phyloP scores from a whole-genome alignment of 768 basidiomycete genomes.

The Xanthoconium stramineum region DNA sequence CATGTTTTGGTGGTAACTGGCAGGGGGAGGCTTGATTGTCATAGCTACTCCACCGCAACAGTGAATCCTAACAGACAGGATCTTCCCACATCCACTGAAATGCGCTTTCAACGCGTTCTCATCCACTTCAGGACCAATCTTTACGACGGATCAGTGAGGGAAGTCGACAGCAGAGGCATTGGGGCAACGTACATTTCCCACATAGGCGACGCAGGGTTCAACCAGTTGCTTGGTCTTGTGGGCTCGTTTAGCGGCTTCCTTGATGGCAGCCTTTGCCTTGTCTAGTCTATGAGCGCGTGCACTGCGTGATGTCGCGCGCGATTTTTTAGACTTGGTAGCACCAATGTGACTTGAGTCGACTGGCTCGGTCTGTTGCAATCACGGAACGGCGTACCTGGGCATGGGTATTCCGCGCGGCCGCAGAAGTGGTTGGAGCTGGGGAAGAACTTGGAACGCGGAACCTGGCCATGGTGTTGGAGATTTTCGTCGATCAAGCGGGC shows the following conservation, averaged over 20 bases:
- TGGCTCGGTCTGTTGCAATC: neutral
- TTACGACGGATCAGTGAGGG: constrained; percentile 5
- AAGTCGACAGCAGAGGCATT: neutral
- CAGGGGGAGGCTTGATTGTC: constrained; percentile 23
- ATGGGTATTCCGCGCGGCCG: neutral
- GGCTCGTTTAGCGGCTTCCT: constrained; percentile 17
- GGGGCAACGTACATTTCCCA: constrained; percentile 56
- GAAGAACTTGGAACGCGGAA: constrained; percentile 22
- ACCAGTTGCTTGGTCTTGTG: constrained; percentile 4
- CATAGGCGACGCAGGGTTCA: constrained; percentile 41
- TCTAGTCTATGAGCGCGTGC: constrained; percentile 9
- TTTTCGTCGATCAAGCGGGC: neutral
- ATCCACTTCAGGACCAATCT: constrained; percentile 33
- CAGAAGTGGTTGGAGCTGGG: neutral
- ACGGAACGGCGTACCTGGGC: constrained; percentile 8
- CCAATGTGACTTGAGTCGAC: neutral
- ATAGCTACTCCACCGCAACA: constrained; percentile 33
- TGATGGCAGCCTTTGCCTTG: constrained; percentile 17
- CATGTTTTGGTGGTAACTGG: constrained; percentile 34
- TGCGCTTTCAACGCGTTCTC: constrained; percentile 20
- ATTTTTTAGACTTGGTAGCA: constrained; percentile 8
- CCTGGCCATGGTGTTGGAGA: constrained; percentile 11
- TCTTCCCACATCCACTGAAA: constrained; percentile 26
- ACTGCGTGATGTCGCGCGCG: constrained; percentile 4
- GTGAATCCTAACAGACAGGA: constrained; percentile 23